Conservation (phyloP, 768 basidiomycete species). For the Boletus rubroflammeus region DNA sequence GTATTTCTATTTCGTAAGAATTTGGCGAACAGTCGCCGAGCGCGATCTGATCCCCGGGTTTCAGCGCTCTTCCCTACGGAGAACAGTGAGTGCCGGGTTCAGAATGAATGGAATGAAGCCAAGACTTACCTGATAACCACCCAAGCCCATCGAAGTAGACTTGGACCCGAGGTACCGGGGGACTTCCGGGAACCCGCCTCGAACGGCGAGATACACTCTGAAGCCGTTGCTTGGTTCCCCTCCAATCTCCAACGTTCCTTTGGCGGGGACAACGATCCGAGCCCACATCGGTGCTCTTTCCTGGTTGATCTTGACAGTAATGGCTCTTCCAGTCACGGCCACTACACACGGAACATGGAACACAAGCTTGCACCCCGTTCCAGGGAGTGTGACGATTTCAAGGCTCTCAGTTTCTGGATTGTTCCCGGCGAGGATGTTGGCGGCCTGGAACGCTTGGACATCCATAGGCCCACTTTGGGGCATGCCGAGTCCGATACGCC, state of each 20-base stretch:
- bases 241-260: slow-evolving; percentile 41
- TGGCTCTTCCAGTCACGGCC: slow-evolving; percentile 52
- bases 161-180: slow-evolving; percentile 60
- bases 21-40: slow-evolving; percentile 34
- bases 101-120: not conserved
- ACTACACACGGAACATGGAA: slow-evolving; percentile 50
- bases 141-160: slow-evolving; percentile 59
- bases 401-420: slow-evolving; percentile 45
- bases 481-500: slow-evolving; percentile 51
- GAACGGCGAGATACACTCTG: slow-evolving; percentile 52
- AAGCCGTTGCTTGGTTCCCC: slow-evolving; percentile 38
- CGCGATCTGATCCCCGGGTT: slow-evolving; percentile 47
- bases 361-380: slow-evolving; percentile 41
- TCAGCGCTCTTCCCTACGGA: slow-evolving; percentile 47
- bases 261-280: slow-evolving; percentile 42
- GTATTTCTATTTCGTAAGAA: slow-evolving; percentile 19
- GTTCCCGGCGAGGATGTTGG: slow-evolving; percentile 60
- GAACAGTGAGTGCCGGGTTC: slow-evolving; percentile 4
- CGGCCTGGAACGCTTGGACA: slow-evolving; percentile 48
- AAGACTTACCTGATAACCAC: slow-evolving; percentile 50
- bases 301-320: slow-evolving; percentile 42
- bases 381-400: slow-evolving; percentile 49
- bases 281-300: slow-evolving; percentile 45
- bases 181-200: slow-evolving; percentile 58
- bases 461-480: slow-evolving; percentile 69